These are phyloP conservation scores for Pyrus betulifolia DNA, from an alignment of 306 rosid species.

Conservation along the genomic window DNA sequence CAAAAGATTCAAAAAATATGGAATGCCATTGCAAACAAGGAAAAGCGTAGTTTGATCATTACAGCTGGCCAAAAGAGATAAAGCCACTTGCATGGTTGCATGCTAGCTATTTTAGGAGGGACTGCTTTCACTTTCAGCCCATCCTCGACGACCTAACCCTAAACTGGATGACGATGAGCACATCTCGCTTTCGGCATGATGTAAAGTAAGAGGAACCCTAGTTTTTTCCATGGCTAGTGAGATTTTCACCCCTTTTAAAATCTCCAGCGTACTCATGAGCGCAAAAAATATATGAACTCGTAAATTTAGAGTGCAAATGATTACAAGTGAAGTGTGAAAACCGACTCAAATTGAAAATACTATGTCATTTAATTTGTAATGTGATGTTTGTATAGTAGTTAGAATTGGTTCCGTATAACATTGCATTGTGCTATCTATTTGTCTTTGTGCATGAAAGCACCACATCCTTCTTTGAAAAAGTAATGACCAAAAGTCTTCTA, in stretches of 20 bases:
- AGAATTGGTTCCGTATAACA: no score
- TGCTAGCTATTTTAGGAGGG: neutral
- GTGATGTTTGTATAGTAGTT: neutral
- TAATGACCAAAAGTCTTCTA: neutral
- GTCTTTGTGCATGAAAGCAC: neutral
- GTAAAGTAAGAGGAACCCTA: neutral
- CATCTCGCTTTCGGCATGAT: neutral
- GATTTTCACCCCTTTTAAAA: neutral
- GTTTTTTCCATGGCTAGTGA: neutral
- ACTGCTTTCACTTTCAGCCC: constrained; percentile 1
- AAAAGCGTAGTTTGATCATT: neutral
- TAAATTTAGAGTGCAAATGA: neutral
- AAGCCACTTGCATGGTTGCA: neutral
- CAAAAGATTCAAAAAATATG: neutral
- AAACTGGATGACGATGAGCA: neutral
- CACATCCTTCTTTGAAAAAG: neutral
- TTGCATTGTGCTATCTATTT: neutral
- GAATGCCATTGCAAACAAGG: neutral
- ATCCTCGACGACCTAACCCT: constrained; percentile 2
- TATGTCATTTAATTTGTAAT: neutral
- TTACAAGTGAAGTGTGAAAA: neutral
- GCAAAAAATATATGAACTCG: no score
- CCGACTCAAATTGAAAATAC: neutral
- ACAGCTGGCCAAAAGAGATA: neutral
- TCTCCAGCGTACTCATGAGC: no score